Base-by-base conservation (phyloP, 768 basidiomycete species). In the Tylopilus intermedius region DNA sequence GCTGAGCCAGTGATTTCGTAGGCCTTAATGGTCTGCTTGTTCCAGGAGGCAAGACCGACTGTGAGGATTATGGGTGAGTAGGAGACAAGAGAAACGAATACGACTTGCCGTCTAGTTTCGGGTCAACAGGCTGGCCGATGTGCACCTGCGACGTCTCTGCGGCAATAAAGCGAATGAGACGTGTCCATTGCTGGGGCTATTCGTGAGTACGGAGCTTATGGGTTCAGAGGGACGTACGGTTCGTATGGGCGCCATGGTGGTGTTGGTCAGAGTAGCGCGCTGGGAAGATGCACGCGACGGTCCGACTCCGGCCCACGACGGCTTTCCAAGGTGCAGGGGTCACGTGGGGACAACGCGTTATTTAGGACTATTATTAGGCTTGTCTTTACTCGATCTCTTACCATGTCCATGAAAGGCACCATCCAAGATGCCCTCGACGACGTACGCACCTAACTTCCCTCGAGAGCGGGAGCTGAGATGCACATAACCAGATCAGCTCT, bases 161-260 rank as follows among this genome's bases (percentile, higher is more conserved):
- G 21, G 89, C 89, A 29, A 88, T 77, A 64, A 91, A 91, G 54
- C 89, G 86, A 60, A 91, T 88, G 48, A 91, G 78, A 47, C 89
- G 83, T 32, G 81, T 81, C 89, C 89, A 91, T 57, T 66, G 66
- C 65, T 66, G 39, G 8, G 8, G 38, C 11, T 24, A 41, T 27
- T 45, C 22, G 3, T 58, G 33, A 59, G 41, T 18, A 47, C 21
- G 8, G 9, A 10, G 9, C 22, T 6, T 4, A 8, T 13, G 4
- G n/a, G 27, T 15, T 7, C 2, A 14, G 18, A 38, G 1, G 26
- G 38, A 63, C 78, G 47, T 61, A 83, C 84, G 43, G 81, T 83
- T 59, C 60, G 73, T 43, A 84, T 80, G 49, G 82, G 81, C 11
- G 80, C 66, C 83, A 86, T 86, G 56, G 52, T 66, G 51, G 58